These are phyloP conservation scores for Tricholomella constricta DNA, from an alignment of 768 basidiomycete species.

Conservation along the genomic window DNA sequence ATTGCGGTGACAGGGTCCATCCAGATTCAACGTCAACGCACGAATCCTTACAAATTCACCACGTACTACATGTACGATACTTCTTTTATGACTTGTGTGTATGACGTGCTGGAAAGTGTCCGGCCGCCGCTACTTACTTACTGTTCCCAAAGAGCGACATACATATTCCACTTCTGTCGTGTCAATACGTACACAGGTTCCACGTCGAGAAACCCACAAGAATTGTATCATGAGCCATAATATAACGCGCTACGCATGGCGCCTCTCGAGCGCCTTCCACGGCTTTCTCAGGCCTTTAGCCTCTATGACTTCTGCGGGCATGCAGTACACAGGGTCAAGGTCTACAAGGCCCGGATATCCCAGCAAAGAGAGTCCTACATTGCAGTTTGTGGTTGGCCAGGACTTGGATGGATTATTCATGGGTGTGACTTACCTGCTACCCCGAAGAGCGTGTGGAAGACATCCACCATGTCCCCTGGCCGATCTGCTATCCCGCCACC, in stretches of 20 bases:
- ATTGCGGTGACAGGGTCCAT: too few relatives aligned
- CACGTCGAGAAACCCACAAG: too few relatives aligned
- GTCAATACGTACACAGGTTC: too few relatives aligned
- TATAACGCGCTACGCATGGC: constrained; percentile 4
- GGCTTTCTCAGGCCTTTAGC: constrained; percentile 65
- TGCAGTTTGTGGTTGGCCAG: too few relatives aligned
- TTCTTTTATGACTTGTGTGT: neutral
- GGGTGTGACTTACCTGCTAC: constrained; percentile 61
- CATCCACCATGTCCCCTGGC: constrained; percentile 91
- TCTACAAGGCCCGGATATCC: constrained; percentile 85
- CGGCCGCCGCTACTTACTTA: neutral
- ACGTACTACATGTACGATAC: too few relatives aligned
- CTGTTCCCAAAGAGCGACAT: neutral
- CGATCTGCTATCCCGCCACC: constrained; percentile 93
- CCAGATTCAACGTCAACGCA: too few relatives aligned
- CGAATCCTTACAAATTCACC: too few relatives aligned
- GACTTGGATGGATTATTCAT: neutral
- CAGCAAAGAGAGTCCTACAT: constrained; percentile 77
- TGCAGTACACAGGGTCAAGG: constrained; percentile 94
- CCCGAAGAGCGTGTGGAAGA: constrained; percentile 97
- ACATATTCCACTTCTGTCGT: too few relatives aligned
- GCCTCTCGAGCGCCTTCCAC: constrained; percentile 59
- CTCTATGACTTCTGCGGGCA: constrained; percentile 82
- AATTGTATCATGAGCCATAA: too few relatives aligned
- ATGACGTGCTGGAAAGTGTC: neutral